Conservation (phyloP, 129 eudicot genomes). For the Calendula officinalis region DNA sequence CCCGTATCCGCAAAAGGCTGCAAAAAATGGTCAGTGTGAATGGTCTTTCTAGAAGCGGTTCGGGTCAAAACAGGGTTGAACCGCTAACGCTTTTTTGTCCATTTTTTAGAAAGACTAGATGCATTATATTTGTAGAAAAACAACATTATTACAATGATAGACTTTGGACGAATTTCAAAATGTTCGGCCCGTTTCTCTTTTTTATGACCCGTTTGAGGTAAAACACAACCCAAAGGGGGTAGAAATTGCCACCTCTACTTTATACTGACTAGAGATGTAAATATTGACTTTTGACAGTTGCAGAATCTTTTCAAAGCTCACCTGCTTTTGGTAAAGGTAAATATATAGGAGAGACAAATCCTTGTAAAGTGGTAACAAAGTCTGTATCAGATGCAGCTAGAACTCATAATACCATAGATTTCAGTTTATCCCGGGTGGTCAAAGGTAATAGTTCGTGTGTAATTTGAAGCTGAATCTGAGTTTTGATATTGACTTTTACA, state of each 20-base stretch:
- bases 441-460: no score
- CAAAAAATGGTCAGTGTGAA: slow-evolving; percentile 55
- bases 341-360: slow-evolving; percentile 38
- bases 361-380: slow-evolving; percentile 30
- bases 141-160: no score
- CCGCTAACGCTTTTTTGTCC: neutral
- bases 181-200: neutral
- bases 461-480: no score
- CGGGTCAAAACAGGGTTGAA: no score
- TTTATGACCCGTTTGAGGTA: no score
- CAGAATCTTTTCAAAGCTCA: slow-evolving; percentile 39
- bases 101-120: neutral
- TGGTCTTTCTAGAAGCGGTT: no score
- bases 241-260: no score
- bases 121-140: neutral
- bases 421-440: no score
- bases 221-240: no score
- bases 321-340: slow-evolving; percentile 47
- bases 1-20: slow-evolving; percentile 85
- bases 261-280: neutral
- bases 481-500: no score
- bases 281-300: slow-evolving; percentile 44
- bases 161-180: no score
- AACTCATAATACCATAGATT: neutral
- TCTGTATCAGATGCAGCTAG: slow-evolving; percentile 42